Base-by-base conservation (phyloP, 345 rosid species). In the Lenwebbia sp. region DNA sequence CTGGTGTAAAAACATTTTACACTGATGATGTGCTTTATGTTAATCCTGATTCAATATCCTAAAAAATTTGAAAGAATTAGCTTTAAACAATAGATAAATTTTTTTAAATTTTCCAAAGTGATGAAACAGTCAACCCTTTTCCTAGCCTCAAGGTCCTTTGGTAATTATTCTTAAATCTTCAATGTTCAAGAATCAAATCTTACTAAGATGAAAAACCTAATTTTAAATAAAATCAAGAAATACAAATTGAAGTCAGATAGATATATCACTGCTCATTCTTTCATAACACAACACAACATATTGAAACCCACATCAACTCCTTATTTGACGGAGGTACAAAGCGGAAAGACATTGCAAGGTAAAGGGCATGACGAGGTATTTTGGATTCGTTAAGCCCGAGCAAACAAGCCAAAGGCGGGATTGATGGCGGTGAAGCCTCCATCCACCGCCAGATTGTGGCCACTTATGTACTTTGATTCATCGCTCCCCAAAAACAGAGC, bases 391-490 rank as follows among this genome's bases (percentile, higher is more conserved):
- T 28, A 60, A 13, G 74, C 40, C 30, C 28, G n/a, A 78, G 83
- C 50, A 47, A 78, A 23, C 52, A 47, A 21, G 49, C 52, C 83
- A 26, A 78, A 22, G 83, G 83, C 51, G n/a, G 83, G 83, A 41
- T 78, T 78, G 51, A 78, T 78, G 49, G 83, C 44, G 49, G 83
- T 78, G 52, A 78, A 78, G 52, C 51, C 83, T 21, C 83, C 83
- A 21, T 78, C 52, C 49, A 78, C 52, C 22, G n/a, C 51, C 52
- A 78, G 33, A 26, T 78, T 41, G 50, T 78, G 86, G 15, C 91
- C 91, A 41, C 89, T 89, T n/a, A 88, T 76, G 23, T 81, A 89
- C 87, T 82, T 87, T 13, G 91, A 84, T 56, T 89, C 88, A 58
- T 89, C 88, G 44, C 91, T 88, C 0, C 55, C 89, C 57, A 88